phyloP scores from a whole-genome alignment of 257 asterid genomes.

The Solanum appendiculatum region DNA sequence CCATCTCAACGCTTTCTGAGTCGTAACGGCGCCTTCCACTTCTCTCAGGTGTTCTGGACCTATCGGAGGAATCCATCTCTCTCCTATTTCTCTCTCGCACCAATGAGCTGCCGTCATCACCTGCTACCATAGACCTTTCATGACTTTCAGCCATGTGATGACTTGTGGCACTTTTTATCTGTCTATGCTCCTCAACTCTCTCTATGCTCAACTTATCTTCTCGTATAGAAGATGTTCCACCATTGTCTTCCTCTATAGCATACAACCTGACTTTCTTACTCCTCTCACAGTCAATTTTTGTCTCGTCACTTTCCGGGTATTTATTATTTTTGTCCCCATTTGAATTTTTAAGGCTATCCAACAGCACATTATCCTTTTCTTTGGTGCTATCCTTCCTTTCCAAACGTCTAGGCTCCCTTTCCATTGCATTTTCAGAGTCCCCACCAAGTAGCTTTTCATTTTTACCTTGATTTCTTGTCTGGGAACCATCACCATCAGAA shows the following conservation, averaged over 20 bases:
- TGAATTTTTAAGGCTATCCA: slow-evolving; percentile 38
- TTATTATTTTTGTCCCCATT: slow-evolving; percentile 31
- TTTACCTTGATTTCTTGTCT: slow-evolving; percentile 6
- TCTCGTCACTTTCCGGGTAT: slow-evolving; percentile 48
- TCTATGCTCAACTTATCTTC: slow-evolving; percentile 40
- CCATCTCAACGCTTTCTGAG: slow-evolving; percentile 49
- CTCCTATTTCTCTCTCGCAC: slow-evolving; percentile 52
- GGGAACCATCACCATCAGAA: slow-evolving; percentile 29
- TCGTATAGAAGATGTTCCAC: slow-evolving; percentile 18
- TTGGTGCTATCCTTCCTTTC: slow-evolving; percentile 49
- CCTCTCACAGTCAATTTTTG: slow-evolving; percentile 46
- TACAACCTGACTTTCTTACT: slow-evolving; percentile 48
- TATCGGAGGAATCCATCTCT: slow-evolving; percentile 39
- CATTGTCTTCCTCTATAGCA: slow-evolving; percentile 40
- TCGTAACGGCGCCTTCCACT: slow-evolving; percentile 51
- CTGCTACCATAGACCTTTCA: slow-evolving; percentile 42
- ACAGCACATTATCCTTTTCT: slow-evolving; percentile 44
- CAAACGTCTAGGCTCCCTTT: slow-evolving; percentile 32
- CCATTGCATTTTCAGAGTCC: slow-evolving; percentile 38
- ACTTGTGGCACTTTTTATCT: slow-evolving; percentile 23
- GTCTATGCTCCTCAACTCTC: slow-evolving; percentile 44
- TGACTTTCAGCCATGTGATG: slow-evolving; percentile 31
- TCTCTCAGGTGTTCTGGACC: slow-evolving; percentile 64
- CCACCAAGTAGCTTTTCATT: slow-evolving; percentile 10
- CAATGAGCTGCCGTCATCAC: slow-evolving; percentile 39